These are phyloP conservation scores for Trypanosoma conorhini DNA, from an alignment of 208 protist genomes.

Conservation along the genomic window DNA sequence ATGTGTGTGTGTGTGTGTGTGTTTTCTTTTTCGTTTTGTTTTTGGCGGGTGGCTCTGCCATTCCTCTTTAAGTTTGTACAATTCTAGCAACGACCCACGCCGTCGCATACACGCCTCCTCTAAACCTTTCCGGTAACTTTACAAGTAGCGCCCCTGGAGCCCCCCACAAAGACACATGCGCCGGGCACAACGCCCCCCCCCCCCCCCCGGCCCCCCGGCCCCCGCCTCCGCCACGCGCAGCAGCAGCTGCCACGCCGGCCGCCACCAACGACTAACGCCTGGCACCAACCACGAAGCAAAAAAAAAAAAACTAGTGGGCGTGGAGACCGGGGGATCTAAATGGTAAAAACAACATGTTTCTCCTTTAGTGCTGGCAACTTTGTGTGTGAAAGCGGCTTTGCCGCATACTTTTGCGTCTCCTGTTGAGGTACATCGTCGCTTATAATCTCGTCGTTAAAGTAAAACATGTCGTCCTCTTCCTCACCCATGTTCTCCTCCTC, in stretches of 20 bases:
- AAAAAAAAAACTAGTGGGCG: not conserved
- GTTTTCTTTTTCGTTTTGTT: not conserved
- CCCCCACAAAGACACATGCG: not conserved
- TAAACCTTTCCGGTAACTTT: not conserved
- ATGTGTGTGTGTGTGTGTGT: not conserved
- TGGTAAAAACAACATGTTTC: slow-evolving; percentile 10
- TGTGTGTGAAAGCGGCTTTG: not conserved
- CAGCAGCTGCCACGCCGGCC: not conserved
- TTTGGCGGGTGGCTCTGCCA: not conserved
- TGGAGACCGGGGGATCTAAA: not conserved
- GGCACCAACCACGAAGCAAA: not conserved
- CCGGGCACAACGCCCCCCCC: not conserved
- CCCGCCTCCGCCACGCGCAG: not conserved
- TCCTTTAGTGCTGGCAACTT: not conserved
- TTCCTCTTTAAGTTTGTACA: slow-evolving; percentile 10
- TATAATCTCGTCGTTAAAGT: slow-evolving; percentile 33
- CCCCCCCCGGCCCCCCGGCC: not conserved
- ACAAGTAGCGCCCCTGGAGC: not conserved
- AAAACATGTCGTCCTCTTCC: slow-evolving; percentile 16
- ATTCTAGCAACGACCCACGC: not conserved
- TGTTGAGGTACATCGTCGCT: slow-evolving; percentile 13
- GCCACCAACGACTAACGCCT: not conserved
- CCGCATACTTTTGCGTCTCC: not conserved
- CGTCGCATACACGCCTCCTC: not conserved
- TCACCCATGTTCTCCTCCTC: not conserved